Evolutionary conservation across 352 stramenopile genomes (phyloP).

Genomic region (Phytopythium litorale): DNA sequence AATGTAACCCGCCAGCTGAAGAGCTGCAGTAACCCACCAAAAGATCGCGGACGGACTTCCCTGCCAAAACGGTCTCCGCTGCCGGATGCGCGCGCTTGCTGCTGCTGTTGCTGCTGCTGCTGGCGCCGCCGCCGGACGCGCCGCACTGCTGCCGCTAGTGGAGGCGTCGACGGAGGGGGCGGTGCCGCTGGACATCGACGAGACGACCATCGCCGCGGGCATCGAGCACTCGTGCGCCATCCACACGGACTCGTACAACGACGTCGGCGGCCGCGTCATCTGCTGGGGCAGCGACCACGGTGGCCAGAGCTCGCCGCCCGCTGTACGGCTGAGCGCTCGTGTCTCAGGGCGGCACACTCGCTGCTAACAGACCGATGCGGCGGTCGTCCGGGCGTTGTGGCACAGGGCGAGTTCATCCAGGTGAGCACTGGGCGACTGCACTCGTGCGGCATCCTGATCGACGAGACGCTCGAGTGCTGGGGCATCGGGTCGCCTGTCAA

Average conservation of each 20-base stretch:
- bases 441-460: constrained; percentile 66
- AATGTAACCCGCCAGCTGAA: neutral
- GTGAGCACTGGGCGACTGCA: constrained; percentile 72
- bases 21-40: neutral
- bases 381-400: neutral
- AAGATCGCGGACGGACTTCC: neutral
- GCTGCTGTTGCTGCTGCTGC: neutral
- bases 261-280: constrained; percentile 70
- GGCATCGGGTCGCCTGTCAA: constrained; percentile 43
- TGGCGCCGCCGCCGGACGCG: neutral
- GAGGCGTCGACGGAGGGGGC: constrained; percentile 16
- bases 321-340: constrained; percentile 9
- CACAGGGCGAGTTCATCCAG: constrained; percentile 70
- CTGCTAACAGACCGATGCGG: too few relatives aligned
- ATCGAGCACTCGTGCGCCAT: constrained; percentile 84
- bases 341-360: too few relatives aligned
- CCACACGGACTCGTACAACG: constrained; percentile 49
- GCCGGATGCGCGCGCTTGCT: neutral
- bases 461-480: constrained; percentile 82
- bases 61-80: neutral
- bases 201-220: constrained; percentile 69
- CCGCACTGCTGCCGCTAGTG: constrained; percentile 5
- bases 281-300: constrained; percentile 73
- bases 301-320: constrained; percentile 47
- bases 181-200: constrained; percentile 67